These are phyloP conservation scores for Wickerhamiella hasegawae DNA, from an alignment of 805 yeast genomes.

Conservation along the genomic window DNA sequence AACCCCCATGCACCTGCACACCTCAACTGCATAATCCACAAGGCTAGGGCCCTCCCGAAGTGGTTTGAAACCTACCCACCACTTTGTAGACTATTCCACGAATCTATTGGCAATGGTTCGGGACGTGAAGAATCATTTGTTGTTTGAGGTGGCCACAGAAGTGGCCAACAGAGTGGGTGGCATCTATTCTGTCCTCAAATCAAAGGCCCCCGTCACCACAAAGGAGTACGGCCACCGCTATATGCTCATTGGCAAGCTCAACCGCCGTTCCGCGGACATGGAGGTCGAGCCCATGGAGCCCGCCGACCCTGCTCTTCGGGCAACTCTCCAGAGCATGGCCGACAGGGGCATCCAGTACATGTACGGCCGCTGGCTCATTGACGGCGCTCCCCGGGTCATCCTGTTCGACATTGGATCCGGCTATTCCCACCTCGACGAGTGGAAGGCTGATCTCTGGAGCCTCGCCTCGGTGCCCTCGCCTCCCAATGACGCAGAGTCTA, in stretches of 20 bases:
- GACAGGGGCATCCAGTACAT: conserved; percentile 66
- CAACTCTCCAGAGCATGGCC: conserved; percentile 62
- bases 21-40: too few species aligned
- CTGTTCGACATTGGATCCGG: conserved; percentile 78
- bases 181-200: conserved; percentile 87
- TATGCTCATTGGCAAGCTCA: conserved; percentile 73
- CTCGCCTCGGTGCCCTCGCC: conserved; percentile 90
- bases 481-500: conserved; percentile 70
- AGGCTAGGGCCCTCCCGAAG: too few species aligned
- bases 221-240: conserved; percentile 84
- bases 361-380: conserved; percentile 94
- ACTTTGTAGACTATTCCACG: background rate
- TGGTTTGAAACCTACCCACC: background rate
- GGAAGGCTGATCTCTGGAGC: conserved; percentile 90
- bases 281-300: conserved; percentile 59
- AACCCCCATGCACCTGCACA: too few species aligned
- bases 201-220: conserved; percentile 92
- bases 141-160: conserved; percentile 92
- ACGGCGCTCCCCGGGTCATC: conserved; percentile 90
- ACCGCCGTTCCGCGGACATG: conserved; percentile 51
- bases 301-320: conserved; percentile 32
- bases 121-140: conserved; percentile 71
- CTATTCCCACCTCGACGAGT: conserved; percentile 52
- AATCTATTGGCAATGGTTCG: conserved; percentile 38
- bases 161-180: conserved; percentile 98